A percentile compares a stretch with the other conserved stretches of the same genome.
Conservation (phyloP, 352 stramenopile species). For the Globisporangium cystogenes region DNA sequence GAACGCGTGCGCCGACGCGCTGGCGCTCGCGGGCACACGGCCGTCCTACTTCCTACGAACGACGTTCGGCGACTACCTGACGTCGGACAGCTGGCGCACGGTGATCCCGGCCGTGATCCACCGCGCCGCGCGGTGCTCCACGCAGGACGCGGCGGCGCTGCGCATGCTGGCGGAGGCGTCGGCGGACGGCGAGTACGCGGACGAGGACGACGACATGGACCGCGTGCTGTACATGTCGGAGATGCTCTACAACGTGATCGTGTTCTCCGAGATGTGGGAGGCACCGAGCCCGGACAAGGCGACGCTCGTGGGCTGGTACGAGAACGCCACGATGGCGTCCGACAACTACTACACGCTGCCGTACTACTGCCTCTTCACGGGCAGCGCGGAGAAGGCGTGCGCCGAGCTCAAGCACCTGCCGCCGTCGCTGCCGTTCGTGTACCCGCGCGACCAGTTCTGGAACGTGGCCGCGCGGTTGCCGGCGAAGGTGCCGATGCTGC, state of each 20-base stretch:
- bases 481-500: constrained; percentile 31
- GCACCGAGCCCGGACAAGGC: constrained; percentile 42
- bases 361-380: constrained; percentile 78
- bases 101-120: constrained; percentile 56
- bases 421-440: constrained; percentile 28
- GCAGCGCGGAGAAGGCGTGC: constrained; percentile 52
- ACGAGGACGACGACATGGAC: constrained; percentile 36
- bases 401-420: constrained; percentile 41
- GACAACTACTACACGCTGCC: constrained; percentile 63
- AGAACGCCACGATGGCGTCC: constrained; percentile 50
- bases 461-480: constrained; percentile 50
- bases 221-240: constrained; percentile 55
- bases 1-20: constrained; percentile 43
- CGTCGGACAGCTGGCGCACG: constrained; percentile 30
- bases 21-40: constrained; percentile 28
- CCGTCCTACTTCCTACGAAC: constrained; percentile 72
- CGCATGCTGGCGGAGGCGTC: constrained; percentile 17
- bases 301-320: constrained; percentile 53
- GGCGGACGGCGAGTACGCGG: constrained; percentile 17
- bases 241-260: constrained; percentile 75
- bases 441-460: constrained; percentile 64
- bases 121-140: constrained; percentile 32
- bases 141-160: constrained; percentile 33
- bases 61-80: constrained; percentile 53
- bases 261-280: constrained; percentile 78